Evolutionary conservation across 2,329 filamentous ascomycete species (phyloP).

Genomic region (Fusarium redolens): DNA sequence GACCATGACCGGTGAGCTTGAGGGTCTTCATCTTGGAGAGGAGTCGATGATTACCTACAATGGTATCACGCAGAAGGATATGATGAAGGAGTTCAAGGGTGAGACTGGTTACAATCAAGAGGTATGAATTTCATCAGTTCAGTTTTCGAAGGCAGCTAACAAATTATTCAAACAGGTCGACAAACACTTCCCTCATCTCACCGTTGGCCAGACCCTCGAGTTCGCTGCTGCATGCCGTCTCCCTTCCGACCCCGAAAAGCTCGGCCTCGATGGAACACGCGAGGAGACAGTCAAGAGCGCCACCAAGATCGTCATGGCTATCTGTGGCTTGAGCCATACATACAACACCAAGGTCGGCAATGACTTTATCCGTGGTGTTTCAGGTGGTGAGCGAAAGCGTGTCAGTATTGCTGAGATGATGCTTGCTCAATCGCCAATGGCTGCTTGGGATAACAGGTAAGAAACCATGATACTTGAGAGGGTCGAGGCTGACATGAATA

Average conservation of each 20-base stretch:
- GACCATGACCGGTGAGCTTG: constrained; percentile 25
- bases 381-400: constrained; percentile 79
- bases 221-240: constrained; percentile 79
- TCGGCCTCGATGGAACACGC: constrained; percentile 69
- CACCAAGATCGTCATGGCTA: constrained; percentile 74
- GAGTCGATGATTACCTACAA: constrained; percentile 70
- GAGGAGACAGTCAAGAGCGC: constrained; percentile 71
- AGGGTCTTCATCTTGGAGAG: constrained; percentile 65
- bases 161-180: constrained; percentile 60
- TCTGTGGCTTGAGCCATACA: constrained; percentile 79
- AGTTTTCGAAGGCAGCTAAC: accelerated
- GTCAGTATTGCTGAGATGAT: constrained; percentile 85
- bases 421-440: constrained; percentile 68
- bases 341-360: constrained; percentile 80
- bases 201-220: constrained; percentile 77
- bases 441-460: constrained; percentile 75
- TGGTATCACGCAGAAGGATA: constrained; percentile 64
- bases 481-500: accelerated
- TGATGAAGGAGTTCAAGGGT: constrained; percentile 71
- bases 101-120: constrained; percentile 82
- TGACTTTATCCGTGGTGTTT: constrained; percentile 77
- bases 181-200: constrained; percentile 81
- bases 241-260: constrained; percentile 65
- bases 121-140: constrained; percentile 44
- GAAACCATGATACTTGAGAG: accelerated